phyloP scores from a whole-genome alignment of 2,329 filamentous ascomycete species.

The Arthrobotrys entomopaga region DNA sequence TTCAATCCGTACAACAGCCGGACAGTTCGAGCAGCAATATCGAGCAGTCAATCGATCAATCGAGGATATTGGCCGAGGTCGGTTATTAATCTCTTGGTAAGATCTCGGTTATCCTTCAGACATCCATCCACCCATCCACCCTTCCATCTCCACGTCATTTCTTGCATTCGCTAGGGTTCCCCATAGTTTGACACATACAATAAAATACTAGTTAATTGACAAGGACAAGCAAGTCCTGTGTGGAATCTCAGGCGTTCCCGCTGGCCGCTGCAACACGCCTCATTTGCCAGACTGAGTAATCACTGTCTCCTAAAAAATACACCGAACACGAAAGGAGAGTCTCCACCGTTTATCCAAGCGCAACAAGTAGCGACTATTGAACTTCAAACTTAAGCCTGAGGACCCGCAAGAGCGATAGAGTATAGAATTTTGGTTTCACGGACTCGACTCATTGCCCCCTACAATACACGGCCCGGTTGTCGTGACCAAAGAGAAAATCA shows the following conservation, averaged over 20 bases:
- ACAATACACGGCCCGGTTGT: slow-evolving; percentile 8
- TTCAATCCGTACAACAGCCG: background rate
- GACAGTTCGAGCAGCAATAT: no score
- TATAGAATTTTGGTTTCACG: no score
- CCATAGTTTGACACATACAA: slow-evolving; percentile 43
- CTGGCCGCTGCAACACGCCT: slow-evolving; percentile 21
- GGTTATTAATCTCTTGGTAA: slow-evolving; percentile 50
- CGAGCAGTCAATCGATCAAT: background rate
- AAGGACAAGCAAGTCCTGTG: no score
- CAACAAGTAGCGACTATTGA: no score
- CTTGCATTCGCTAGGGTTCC: slow-evolving; percentile 31
- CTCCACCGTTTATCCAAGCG: no score
- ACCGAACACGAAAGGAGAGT: slow-evolving; percentile 51
- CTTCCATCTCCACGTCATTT: slow-evolving; percentile 53
- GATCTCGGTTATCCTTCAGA: slow-evolving; percentile 35
- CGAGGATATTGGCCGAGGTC: slow-evolving; percentile 42
- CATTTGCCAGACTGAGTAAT: background rate
- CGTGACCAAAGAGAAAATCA: slow-evolving; percentile 9
- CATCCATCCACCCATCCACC: no score
- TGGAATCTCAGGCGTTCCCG: slow-evolving; percentile 1
- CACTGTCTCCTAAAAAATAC: slow-evolving; percentile 29
- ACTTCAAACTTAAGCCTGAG: no score
- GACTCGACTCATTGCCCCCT: no score
- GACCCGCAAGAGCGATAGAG: no score
- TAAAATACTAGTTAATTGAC: slow-evolving; percentile 10